phyloP scores from a whole-genome alignment of 2,329 filamentous ascomycete species.

The Cladophialophora yegresii region DNA sequence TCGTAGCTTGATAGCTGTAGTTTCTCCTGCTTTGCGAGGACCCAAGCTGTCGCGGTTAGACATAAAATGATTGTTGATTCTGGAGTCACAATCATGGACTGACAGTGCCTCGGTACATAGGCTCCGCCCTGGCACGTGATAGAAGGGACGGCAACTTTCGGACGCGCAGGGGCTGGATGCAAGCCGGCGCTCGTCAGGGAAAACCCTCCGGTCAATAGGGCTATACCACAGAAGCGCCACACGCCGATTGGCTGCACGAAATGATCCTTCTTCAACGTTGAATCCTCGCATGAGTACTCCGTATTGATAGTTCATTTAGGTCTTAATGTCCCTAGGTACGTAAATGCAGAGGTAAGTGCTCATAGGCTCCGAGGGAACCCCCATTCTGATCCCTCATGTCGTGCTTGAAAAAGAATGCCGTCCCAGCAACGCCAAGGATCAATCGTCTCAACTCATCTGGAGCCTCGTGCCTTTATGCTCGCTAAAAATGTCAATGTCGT shows the following conservation, averaged over 20 bases:
- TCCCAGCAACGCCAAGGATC: neutral
- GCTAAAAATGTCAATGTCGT: constrained; percentile 13
- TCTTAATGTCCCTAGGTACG: neutral
- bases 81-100: neutral
- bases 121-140: neutral
- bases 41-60: neutral
- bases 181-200: neutral
- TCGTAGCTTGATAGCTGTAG: neutral
- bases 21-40: neutral
- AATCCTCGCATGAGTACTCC: neutral
- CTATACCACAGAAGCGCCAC: constrained; percentile 4
- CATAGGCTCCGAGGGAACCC: neutral
- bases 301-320: neutral
- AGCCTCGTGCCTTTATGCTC: constrained; percentile 2
- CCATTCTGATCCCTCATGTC: neutral
- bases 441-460: neutral
- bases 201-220: neutral
- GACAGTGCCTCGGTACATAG: neutral
- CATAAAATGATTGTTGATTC: neutral
- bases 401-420: constrained; percentile 1
- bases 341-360: neutral
- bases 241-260: constrained; percentile 8
- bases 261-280: neutral
- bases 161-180: neutral
- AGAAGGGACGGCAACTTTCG: neutral